These are phyloP conservation scores for Phialophora verrucosa DNA, from an alignment of 2,329 filamentous ascomycete genomes.

Conservation along the genomic window DNA sequence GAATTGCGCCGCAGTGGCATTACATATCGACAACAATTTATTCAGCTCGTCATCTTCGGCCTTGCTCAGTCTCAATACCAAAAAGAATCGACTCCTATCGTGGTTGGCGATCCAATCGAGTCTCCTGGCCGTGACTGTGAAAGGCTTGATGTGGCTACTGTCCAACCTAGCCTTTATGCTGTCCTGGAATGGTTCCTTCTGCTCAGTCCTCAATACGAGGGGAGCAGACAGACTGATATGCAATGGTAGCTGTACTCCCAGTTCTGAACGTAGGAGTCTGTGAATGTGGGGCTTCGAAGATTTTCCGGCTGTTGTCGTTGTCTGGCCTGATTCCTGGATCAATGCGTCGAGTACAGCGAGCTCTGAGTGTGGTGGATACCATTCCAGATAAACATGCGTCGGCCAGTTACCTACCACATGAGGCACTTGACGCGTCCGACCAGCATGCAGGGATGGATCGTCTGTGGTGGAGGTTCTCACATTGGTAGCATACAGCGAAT, in stretches of 20 bases:
- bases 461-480: slow-evolving; percentile 78
- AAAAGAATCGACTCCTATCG: slow-evolving; percentile 76
- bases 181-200: slow-evolving; percentile 71
- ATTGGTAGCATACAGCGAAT: slow-evolving; percentile 85
- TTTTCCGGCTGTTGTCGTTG: background rate
- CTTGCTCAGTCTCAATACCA: slow-evolving; percentile 70
- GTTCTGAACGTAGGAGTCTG: slow-evolving; percentile 75
- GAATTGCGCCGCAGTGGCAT: slow-evolving; percentile 64
- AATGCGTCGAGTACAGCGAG: slow-evolving; percentile 43
- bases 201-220: slow-evolving; percentile 72
- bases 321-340: slow-evolving; percentile 35
- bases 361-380: slow-evolving; percentile 60
- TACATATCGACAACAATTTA: slow-evolving; percentile 69
- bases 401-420: slow-evolving; percentile 93
- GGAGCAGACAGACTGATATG: slow-evolving; percentile 91
- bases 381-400: slow-evolving; percentile 90
- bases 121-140: slow-evolving; percentile 51
- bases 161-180: slow-evolving; percentile 56
- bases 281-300: slow-evolving; percentile 41
- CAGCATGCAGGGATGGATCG: slow-evolving; percentile 83
- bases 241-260: slow-evolving; percentile 77
- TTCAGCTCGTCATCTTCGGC: slow-evolving; percentile 62
- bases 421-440: slow-evolving; percentile 78
- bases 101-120: slow-evolving; percentile 71
- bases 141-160: slow-evolving; percentile 51